Evolutionary conservation across 129 eudicot genomes (phyloP), one percentile per base, ranked within the genome.

Genomic region (Escallonia herrerae): DNA sequence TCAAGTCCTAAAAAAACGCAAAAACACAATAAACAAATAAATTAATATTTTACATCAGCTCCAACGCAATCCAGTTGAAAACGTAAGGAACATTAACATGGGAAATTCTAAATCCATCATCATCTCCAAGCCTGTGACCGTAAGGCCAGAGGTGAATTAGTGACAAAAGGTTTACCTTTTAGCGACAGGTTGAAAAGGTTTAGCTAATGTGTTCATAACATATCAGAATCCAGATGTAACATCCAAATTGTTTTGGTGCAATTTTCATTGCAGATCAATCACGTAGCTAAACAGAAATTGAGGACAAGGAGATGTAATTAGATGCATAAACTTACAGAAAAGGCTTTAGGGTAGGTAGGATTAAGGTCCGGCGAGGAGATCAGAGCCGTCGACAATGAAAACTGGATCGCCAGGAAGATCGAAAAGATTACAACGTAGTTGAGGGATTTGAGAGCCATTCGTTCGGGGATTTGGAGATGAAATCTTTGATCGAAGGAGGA

Each of bases 331-430:
- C 80, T 87, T 72, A 91, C 99, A 39, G 95, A 74, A 45, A 93
- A 77, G 67, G 99, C 90, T 80, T 89, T 86, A 9, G 91, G 90
- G 53, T 81, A 82, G 2, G 80, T 83, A 49, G 77, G 76, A 69
- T 80, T 82, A 8, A 72, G 40, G 44, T 77, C 84, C 12, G 77
- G 79, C 7, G 82, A 64, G 0, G 91, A 77, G 68, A 93, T 64
- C 63, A 83, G 62, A 61, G 90, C 99, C 40, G 80, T 39, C 33
- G 91, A 79, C 37, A 65, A n/a, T 15, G 82, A 43, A 60, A 81
- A 70, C 14, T 79, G 80, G 73, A 86, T 3, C 1, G 77, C 61
- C 8, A 80, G 65, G 62, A 83, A 9, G 15, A 66, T 55, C 67
- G 58, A 64, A 47, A 64, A 61, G 41, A 67, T 12, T 7, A 52